Base-by-base conservation (phyloP, 257 asterid species). In the Fraxinus cuspidata region DNA sequence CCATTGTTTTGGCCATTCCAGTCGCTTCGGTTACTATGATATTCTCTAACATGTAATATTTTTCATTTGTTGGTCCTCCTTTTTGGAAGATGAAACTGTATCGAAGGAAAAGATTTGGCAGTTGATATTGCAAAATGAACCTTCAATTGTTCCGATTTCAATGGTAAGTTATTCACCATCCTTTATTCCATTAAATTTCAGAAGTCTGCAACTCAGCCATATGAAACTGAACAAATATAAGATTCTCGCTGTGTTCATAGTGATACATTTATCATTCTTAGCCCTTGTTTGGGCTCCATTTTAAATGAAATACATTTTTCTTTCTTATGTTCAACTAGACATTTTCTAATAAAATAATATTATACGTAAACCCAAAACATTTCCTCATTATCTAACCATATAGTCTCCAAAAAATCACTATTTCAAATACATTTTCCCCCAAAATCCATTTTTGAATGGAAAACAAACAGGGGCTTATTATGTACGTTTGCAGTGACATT, bases 21-120 rank as follows among this genome's bases (percentile, higher is more conserved):
- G 74, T 56, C 70, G 18, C 81, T 37, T 38, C 70, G 47, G 42
- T 29, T 63, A 4, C 19, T 32, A 35, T 53, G 72, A 53, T 58
- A 51, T 74, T 77, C 71, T 74, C 69, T 49, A 27, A 28, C 47
- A 73, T 84, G 53, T 65, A 63, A 31, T 78, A 47, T 76, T 81
- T 79, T 83, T 87, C 75, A 82, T 80, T 76, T 47, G 72, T 75
- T 63, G 35, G 5, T 21, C 15, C 84, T 81, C 12, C 83, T 81
- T 78, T 81, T 86, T 79, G 85, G 34, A 73, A 96, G 99, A 96
- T 81, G 99, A 96, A 82, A 84, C 85, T 56, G 80, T 90, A 67
- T 73, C 88, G 42, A 96, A 93, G 92, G 99, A 96, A 89, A 95
- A 93, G 87, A 88, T 95, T 69, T 95, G 98, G 99, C 88, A 90